phyloP scores from a whole-genome alignment of 2,329 filamentous ascomycete species.

The Colletotrichum eleusines region DNA sequence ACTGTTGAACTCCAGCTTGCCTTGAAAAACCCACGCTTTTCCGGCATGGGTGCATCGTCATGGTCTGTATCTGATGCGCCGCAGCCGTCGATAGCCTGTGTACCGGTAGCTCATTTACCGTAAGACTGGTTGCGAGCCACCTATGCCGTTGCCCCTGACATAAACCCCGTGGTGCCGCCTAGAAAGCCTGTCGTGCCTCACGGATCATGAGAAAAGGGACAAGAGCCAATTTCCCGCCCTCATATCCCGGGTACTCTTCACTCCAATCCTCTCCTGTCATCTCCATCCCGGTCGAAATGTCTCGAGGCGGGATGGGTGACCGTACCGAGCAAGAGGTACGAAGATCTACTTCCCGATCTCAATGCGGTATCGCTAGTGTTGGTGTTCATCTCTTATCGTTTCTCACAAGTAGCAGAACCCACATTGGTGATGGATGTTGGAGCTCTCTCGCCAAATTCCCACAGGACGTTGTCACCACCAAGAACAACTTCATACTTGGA shows the following conservation, averaged over 20 bases:
- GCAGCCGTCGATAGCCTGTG: constrained; percentile 23
- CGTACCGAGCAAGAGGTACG: constrained; percentile 2
- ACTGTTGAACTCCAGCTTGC: background rate
- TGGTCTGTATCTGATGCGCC: constrained; percentile 5
- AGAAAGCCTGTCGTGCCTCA: constrained; percentile 5
- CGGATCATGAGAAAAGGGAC: constrained; percentile 36
- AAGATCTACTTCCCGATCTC: background rate
- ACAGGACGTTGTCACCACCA: background rate
- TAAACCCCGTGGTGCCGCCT: constrained; percentile 17
- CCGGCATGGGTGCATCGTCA: background rate
- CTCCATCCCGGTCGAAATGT: constrained; percentile 18
- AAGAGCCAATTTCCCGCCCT: constrained; percentile 15
- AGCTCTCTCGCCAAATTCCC: background rate
- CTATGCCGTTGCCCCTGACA: constrained; percentile 8
- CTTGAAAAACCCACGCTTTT: background rate
- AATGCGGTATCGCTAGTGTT: constrained; percentile 5
- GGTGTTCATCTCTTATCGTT: constrained; percentile 3
- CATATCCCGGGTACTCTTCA: constrained; percentile 12
- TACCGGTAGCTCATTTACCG: constrained; percentile 39
- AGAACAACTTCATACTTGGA: background rate
- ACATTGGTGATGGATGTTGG: background rate
- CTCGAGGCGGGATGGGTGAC: constrained; percentile 11
- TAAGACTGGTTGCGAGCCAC: constrained; percentile 27
- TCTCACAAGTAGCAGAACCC: background rate
- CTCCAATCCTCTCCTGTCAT: constrained; percentile 25